phyloP scores from a whole-genome alignment of 2,329 filamentous ascomycete genomes.

The Fusarium austroafricanum region DNA sequence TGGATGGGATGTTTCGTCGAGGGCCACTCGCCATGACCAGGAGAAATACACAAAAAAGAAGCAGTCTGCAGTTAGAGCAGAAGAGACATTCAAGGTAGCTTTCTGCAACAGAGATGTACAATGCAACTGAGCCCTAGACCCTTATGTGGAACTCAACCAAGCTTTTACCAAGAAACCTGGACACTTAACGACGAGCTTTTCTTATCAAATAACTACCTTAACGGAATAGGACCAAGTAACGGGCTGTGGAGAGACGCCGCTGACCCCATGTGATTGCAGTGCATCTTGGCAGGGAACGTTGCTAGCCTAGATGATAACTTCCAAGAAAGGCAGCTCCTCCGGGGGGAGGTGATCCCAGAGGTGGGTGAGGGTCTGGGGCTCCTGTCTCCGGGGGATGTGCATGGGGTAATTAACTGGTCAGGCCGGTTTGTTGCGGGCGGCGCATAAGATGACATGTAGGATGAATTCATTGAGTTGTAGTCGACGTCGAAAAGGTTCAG shows the following conservation, averaged over 20 bases:
- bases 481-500: not conserved
- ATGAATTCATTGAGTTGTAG: not conserved
- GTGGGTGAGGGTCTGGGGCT: conserved; percentile 16
- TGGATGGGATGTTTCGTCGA: conserved; percentile 36
- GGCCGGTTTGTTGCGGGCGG: not conserved
- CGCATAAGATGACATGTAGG: not conserved
- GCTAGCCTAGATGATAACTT: conserved; percentile 26
- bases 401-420: not conserved
- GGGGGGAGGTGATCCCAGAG: conserved; percentile 27
- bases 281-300: conserved; percentile 13
- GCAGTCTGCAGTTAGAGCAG: conserved; percentile 1
- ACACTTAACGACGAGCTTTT: conserved; percentile 9
- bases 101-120: conserved; percentile 5
- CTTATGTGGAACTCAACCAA: conserved; percentile 8
- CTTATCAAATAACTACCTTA: conserved; percentile 36
- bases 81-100: not conserved
- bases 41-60: not conserved
- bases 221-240: conserved; percentile 1
- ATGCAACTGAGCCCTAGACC: not conserved
- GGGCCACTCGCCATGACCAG: conserved; percentile 43
- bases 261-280: conserved; percentile 29
- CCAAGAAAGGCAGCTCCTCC: conserved; percentile 37
- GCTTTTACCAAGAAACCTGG: conserved; percentile 17
- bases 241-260: conserved; percentile 2
- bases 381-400: not conserved